Percentiles rank a stretch among this genome's conserved stretches.
These are phyloP conservation scores for Pseudogymnoascus sp. DNA, from an alignment of 2,329 filamentous ascomycete species.

Conservation along the genomic window DNA sequence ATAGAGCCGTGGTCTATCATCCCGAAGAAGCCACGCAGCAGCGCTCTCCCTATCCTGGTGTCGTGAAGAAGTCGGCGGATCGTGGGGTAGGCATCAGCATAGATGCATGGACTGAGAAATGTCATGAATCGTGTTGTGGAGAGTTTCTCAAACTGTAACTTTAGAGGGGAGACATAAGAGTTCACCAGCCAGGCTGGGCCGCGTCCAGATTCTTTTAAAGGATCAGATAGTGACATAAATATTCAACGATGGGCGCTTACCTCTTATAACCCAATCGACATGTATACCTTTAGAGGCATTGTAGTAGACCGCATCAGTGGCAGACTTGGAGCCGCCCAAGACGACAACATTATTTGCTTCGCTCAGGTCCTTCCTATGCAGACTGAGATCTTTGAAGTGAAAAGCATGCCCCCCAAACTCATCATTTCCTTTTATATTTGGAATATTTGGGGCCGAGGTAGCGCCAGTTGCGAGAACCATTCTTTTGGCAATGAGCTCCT, in stretches of 20 bases:
- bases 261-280: constrained; percentile 49
- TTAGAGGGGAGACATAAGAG: neutral
- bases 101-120: constrained; percentile 68
- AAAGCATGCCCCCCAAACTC: constrained; percentile 35
- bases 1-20: constrained; percentile 49
- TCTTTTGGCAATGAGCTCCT: constrained; percentile 22
- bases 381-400: neutral
- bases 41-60: constrained; percentile 44
- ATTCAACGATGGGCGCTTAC: constrained; percentile 23
- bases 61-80: constrained; percentile 49
- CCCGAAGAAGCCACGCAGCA: constrained; percentile 48
- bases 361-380: neutral
- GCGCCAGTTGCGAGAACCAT: constrained; percentile 47
- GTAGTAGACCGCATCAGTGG: constrained; percentile 36
- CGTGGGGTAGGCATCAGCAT: constrained; percentile 52
- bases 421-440: constrained; percentile 39
- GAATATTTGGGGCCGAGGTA: constrained; percentile 42
- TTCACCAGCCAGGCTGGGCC: neutral
- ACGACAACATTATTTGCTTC: neutral
- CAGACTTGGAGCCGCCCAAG: constrained; percentile 26
- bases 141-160: constrained; percentile 55
- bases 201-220: neutral
- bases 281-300: constrained; percentile 33
- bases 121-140: constrained; percentile 59
- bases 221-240: neutral